A percentile compares a stretch with the other conserved stretches of the same genome.
Conservation (phyloP, 768 basidiomycete genomes). For the Rhodotorula babjevae region DNA sequence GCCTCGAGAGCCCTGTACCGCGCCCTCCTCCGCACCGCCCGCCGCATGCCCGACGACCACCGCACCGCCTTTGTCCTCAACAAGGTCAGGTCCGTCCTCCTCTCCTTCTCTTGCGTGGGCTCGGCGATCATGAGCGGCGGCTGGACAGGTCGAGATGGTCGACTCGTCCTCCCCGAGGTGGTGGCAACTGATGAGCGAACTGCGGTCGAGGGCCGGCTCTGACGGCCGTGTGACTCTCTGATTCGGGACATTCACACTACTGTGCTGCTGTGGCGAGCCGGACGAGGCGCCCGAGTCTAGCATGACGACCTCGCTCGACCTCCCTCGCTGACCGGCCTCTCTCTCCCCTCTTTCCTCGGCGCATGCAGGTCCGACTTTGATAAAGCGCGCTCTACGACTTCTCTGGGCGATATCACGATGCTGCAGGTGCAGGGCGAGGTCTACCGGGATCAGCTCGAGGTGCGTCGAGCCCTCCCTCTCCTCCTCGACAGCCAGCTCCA, state of each 20-base stretch:
- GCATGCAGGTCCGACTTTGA: slow-evolving; percentile 27
- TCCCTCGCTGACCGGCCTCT: neutral
- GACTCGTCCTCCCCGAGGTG: neutral
- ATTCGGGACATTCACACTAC: too few species aligned
- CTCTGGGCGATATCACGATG: neutral
- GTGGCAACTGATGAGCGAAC: neutral
- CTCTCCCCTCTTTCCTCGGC: too few species aligned
- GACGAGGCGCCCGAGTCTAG: too few species aligned
- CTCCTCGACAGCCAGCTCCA: neutral
- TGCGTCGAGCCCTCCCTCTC: neutral
- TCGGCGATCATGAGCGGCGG: too few species aligned
- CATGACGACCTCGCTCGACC: too few species aligned
- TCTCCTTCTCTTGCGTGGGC: neutral
- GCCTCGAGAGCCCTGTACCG: slow-evolving; percentile 18
- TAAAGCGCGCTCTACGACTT: neutral
- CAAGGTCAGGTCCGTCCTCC: slow-evolving; percentile 10
- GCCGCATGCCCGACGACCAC: slow-evolving; percentile 34
- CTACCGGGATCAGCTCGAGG: slow-evolving; percentile 32
- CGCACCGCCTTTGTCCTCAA: slow-evolving; percentile 26
- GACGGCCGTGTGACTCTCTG: too few species aligned
- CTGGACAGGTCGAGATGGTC: neutral
- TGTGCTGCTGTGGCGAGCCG: too few species aligned
- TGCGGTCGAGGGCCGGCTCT: too few species aligned
- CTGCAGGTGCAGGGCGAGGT: slow-evolving; percentile 18
- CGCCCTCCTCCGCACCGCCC: slow-evolving; percentile 21